Evolutionary conservation across 208 protist species (phyloP).

Genomic region (Acanthamoeba healyi): DNA sequence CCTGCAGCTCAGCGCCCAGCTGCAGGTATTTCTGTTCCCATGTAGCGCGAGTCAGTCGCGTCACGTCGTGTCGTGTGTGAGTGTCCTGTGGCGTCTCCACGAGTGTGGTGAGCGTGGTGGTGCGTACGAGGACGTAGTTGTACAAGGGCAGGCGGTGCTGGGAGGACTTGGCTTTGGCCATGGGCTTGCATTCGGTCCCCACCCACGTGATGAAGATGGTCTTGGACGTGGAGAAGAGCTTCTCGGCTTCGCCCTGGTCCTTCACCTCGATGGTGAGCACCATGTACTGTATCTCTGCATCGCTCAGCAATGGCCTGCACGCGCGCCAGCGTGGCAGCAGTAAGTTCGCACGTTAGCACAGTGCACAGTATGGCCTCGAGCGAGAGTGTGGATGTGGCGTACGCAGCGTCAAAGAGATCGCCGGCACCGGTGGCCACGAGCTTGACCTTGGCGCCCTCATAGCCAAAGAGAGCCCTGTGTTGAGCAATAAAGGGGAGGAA

Average conservation of each 20-base stretch:
- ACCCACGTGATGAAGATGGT: conserved; percentile 76
- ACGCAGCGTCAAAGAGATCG: not conserved
- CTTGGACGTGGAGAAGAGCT: conserved; percentile 42
- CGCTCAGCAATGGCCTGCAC: not conserved
- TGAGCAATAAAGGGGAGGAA: not conserved
- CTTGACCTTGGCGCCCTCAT: conserved; percentile 31
- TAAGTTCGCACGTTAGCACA: too few species aligned
- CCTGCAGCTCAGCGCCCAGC: conserved; percentile 63
- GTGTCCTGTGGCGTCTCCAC: not conserved
- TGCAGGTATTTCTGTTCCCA: conserved; percentile 54
- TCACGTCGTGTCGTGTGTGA: not conserved
- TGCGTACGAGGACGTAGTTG: conserved; percentile 44
- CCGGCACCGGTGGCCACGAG: not conserved
- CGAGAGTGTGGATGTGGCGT: not conserved
- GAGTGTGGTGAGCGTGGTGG: not conserved
- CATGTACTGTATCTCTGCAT: conserved; percentile 30
- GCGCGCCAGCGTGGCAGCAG: not conserved
- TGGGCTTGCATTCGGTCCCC: conserved; percentile 63
- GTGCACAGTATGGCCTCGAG: not conserved
- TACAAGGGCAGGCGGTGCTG: conserved; percentile 63
- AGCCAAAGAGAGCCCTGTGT: conserved; percentile 27
- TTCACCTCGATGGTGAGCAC: conserved; percentile 15
- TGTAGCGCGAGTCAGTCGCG: too few species aligned
- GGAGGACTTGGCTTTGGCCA: conserved; percentile 55
- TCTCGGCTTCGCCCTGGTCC: conserved; percentile 42